A percentile compares a stretch with the other conserved stretches of the same genome.
Conservation (phyloP, 306 rosid genomes). For the Begonia peltatifolia region DNA sequence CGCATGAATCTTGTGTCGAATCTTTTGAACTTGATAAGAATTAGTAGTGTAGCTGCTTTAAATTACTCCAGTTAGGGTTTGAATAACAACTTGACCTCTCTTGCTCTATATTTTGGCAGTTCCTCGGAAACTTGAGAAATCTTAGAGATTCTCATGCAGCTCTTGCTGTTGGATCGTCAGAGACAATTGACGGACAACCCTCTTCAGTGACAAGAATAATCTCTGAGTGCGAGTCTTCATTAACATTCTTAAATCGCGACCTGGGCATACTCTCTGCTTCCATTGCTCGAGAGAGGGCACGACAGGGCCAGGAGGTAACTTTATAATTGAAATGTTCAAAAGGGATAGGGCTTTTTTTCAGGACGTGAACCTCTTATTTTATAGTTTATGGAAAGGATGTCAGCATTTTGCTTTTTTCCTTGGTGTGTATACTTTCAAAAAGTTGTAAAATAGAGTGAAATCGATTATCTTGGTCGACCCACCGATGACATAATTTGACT, state of each 20-base stretch:
- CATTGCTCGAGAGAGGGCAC: slow-evolving; percentile 70
- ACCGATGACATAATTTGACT: too few species aligned
- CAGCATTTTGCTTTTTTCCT: too few species aligned
- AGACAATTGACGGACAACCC: slow-evolving; percentile 68
- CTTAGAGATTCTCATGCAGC: slow-evolving; percentile 89
- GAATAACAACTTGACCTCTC: background rate
- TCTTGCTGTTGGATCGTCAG: slow-evolving; percentile 76
- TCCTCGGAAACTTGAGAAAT: slow-evolving; percentile 72
- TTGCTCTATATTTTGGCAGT: slow-evolving; percentile 26
- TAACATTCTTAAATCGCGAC: slow-evolving; percentile 74
- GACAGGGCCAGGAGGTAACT: slow-evolving; percentile 38
- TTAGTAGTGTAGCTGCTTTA: too few species aligned
- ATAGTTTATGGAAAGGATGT: too few species aligned
- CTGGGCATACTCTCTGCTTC: slow-evolving; percentile 94
- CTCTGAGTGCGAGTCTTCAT: slow-evolving; percentile 77
- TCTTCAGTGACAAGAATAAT: slow-evolving; percentile 79
- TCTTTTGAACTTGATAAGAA: too few species aligned
- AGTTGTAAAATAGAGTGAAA: too few species aligned
- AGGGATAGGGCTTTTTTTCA: too few species aligned
- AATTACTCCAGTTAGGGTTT: too few species aligned
- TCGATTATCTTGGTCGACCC: too few species aligned
- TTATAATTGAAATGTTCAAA: slow-evolving; percentile 12
- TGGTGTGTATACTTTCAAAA: too few species aligned
- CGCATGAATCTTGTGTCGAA: too few species aligned
- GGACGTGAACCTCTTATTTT: too few species aligned